A percentile compares a stretch with the other conserved stretches of the same genome.
Evolutionary conservation across 164 flowering plant species (phyloP).

Genomic region (Protea cynaroides): DNA sequence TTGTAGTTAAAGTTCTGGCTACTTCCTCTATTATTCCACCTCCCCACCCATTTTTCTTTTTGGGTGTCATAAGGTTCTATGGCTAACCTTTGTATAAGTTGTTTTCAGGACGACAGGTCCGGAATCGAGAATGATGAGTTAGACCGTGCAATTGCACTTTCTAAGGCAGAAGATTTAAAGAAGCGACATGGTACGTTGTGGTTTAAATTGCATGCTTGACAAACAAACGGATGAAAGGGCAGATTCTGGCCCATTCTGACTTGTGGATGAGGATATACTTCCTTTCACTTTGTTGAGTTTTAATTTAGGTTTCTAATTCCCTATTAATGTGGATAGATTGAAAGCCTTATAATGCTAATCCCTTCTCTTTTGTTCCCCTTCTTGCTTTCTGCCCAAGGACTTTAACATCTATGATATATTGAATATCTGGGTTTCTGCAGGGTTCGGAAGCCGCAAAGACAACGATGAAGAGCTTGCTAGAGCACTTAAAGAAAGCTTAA

Average conservation of each 20-base stretch:
- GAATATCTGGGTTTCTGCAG: constrained; percentile 27
- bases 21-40: neutral
- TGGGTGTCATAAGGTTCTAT: constrained; percentile 3
- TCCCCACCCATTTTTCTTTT: neutral
- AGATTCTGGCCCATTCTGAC: too few species aligned
- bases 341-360: neutral
- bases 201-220: neutral
- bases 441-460: constrained; percentile 36
- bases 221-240: too few species aligned
- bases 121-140: constrained; percentile 24
- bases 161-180: constrained; percentile 56
- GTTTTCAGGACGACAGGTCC: constrained; percentile 18
- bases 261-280: neutral
- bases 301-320: neutral
- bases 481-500: constrained; percentile 34
- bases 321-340: too few species aligned
- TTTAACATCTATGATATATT: neutral
- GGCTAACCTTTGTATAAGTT: constrained; percentile 3
- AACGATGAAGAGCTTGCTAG: constrained; percentile 44
- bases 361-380: neutral
- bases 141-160: constrained; percentile 54
- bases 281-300: neutral
- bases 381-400: too few species aligned
- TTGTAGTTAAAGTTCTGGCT: neutral
- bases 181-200: constrained; percentile 48